These are phyloP conservation scores for Auriculariales sp. DNA, from an alignment of 768 basidiomycete species.

Conservation along the genomic window DNA sequence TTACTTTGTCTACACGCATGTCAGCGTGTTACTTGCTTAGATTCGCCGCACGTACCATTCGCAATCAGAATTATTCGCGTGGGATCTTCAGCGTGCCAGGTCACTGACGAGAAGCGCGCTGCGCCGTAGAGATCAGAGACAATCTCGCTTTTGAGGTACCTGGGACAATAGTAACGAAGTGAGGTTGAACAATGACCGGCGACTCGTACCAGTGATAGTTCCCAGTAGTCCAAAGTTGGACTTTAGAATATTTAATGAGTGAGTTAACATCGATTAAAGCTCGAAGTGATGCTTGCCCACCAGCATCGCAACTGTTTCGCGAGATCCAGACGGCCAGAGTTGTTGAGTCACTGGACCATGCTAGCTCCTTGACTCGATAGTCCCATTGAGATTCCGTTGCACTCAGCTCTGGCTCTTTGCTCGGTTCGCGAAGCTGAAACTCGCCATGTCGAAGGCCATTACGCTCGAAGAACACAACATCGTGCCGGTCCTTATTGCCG, in stretches of 20 bases:
- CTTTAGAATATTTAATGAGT: conserved; percentile 27
- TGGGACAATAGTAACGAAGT: conserved; percentile 14
- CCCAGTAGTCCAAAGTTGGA: conserved; percentile 87
- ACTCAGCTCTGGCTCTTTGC: conserved; percentile 10
- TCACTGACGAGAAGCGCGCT: conserved; percentile 52
- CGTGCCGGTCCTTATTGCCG: conserved; percentile 53
- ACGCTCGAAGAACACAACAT: conserved; percentile 87
- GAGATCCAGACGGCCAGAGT: conserved; percentile 79
- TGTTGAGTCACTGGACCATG: conserved; percentile 82
- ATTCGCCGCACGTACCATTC: conserved; percentile 35
- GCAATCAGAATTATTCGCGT: conserved; percentile 54
- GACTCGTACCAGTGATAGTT: conserved; percentile 79
- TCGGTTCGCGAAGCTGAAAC: conserved; percentile 42
- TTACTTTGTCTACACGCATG: conserved; percentile 27
- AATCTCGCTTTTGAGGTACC: conserved; percentile 91
- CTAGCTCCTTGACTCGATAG: conserved; percentile 59
- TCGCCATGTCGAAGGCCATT: conserved; percentile 91
- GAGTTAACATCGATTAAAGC: background rate
- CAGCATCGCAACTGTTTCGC: conserved; percentile 47
- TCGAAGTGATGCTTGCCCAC: conserved; percentile 25
- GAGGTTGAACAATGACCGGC: background rate
- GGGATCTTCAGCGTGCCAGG: conserved; percentile 80
- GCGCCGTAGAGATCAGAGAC: conserved; percentile 24
- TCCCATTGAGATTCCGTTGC: conserved; percentile 32
- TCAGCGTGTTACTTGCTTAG: too few species aligned